Percentiles rank a stretch among this genome's conserved stretches.
These are phyloP conservation scores for Neonectria sp. DNA, from an alignment of 2,329 filamentous ascomycete species.

Conservation along the genomic window DNA sequence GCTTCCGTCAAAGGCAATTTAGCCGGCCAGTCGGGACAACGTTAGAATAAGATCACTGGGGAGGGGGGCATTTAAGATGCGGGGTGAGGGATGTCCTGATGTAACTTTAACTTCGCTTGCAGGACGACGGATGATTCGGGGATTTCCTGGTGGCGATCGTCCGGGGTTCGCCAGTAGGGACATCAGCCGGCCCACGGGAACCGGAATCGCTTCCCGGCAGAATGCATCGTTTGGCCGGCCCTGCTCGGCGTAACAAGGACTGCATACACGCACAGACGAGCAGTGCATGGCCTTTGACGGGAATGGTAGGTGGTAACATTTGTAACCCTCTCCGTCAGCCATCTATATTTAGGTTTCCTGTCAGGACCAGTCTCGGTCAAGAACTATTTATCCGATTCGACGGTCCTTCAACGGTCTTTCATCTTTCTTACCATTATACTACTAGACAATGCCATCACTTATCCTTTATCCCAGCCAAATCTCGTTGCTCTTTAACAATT, in stretches of 20 bases:
- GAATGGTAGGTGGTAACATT: neutral
- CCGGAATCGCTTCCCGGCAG: neutral
- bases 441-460: neutral
- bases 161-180: neutral
- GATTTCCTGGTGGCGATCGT: neutral
- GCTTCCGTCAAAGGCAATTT: slow-evolving; percentile 10
- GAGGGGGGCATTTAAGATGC: neutral
- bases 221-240: neutral
- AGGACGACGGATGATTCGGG: neutral
- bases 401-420: neutral
- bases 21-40: slow-evolving; percentile 11
- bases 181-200: neutral
- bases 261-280: neutral
- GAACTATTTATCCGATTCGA: neutral
- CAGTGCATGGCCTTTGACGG: neutral
- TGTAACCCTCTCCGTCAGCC: neutral
- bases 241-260: neutral
- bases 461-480: neutral
- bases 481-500: neutral
- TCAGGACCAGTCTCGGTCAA: neutral
- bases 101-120: slow-evolving; percentile 1
- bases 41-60: neutral
- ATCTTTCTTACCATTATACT: neutral
- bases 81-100: neutral
- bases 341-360: neutral